Evolutionary conservation across 768 basidiomycete species (phyloP), one percentile per base, ranked within the genome.

Genomic region (Daedaleopsis nitida): DNA sequence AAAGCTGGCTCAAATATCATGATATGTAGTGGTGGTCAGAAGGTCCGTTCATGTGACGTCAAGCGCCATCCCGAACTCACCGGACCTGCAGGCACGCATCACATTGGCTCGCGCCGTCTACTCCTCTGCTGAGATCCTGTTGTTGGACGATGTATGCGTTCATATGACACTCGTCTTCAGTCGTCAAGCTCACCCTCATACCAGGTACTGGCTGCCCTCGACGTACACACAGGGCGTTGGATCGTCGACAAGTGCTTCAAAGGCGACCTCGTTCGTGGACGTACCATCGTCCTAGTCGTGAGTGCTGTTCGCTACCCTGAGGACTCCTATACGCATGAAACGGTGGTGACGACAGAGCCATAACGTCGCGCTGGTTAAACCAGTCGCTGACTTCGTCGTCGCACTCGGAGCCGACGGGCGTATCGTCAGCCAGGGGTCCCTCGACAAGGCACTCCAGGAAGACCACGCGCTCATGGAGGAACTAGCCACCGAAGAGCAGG

Each of bases 121-220:
- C 69, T 83, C 82, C 1, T 73, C 73, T n/a, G 85, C 90, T 0
- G 71, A 83, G 24, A 83, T 86, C 17, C 68, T 94, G 7, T 72
- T 94, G 12, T 73, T 92, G 44, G 91, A 94, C 66, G 91, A 92
- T 67, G 83, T 91, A n/a, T 48, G 70, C 38, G 24, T 21, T 42
- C 11, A 38, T 1, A 1, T 35, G 1, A 6, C 47, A 17, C 47
- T 27, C 14, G n/a, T n/a, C 17, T n/a, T 21, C 17, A 37, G 21
- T 49, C 23, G 8, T 17, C 44, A 4, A 9, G 13, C 27, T 32
- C 27, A 32, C 27, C 27, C 27, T 6, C 37, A 5, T 11, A 19
- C 14, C 39, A 74, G 73, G 68, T 81, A 39, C 75, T 84, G 21
- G 80, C 80, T 11, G 81, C 82, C 4, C 71, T 84, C 5, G 83